These are phyloP conservation scores for Tetradesmus lagerheimii DNA, from an alignment of 139 green algal genomes.

Conservation along the genomic window DNA sequence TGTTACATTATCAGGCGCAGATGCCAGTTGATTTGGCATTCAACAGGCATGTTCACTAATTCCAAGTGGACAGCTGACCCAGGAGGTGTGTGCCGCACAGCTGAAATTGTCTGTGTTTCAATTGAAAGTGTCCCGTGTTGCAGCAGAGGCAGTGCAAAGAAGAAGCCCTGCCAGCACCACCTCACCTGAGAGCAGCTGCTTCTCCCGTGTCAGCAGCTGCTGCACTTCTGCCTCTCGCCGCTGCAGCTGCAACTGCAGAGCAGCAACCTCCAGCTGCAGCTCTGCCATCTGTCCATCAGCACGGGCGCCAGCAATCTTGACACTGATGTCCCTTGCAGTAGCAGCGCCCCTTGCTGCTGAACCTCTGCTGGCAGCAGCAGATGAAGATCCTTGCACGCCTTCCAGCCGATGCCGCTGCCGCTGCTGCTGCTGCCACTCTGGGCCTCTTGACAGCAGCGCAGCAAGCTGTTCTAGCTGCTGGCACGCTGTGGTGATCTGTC, in stretches of 20 bases:
- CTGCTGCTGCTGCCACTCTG: not conserved
- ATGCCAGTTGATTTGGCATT: no score
- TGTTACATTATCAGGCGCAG: no score
- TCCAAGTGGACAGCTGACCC: no score
- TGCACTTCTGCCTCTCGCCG: constrained; percentile 13
- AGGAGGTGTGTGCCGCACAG: no score
- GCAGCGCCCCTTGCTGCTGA: not conserved
- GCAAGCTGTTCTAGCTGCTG: not conserved
- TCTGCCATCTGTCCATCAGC: not conserved
- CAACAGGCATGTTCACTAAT: no score
- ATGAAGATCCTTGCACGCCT: not conserved
- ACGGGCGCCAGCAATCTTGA: not conserved
- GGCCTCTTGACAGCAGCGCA: not conserved
- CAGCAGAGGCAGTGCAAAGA: no score
- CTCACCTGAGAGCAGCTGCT: constrained; percentile 28
- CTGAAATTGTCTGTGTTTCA: no score
- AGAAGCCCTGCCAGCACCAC: not conserved
- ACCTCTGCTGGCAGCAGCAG: not conserved
- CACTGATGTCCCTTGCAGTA: no score
- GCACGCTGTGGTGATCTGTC: not conserved
- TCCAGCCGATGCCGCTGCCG: not conserved
- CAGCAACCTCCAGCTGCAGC: constrained; percentile 17
- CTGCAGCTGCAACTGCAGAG: constrained; percentile 4
- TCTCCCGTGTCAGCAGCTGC: not conserved
- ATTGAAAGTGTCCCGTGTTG: no score